Base-by-base conservation (phyloP, 2,329 filamentous ascomycete genomes). In the Ophiosphaerella herpotricha region DNA sequence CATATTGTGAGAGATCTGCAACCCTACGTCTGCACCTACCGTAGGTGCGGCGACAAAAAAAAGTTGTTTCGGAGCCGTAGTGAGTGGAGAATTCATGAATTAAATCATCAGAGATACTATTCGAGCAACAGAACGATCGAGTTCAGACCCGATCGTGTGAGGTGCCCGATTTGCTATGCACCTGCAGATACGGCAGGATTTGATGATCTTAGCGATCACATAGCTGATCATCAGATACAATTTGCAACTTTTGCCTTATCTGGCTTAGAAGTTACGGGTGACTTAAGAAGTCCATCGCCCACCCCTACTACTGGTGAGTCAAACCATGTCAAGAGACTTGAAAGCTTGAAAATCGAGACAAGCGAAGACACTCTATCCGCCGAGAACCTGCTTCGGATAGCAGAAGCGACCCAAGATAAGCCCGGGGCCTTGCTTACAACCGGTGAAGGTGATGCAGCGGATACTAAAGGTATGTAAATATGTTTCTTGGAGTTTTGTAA, bases 61-160 rank as follows among this genome's bases (percentile, higher is more conserved):
- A 65, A 65, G 38, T 57, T 74, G 7, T 73, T 72, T 33, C 66
- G 70, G 6, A 72, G 68, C 46, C 68, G 71, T 2, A 60, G 70
- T 23, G 70, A 74, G 46, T 74, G 71, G 71, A 53, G 70, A 72
- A n/a, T n/a, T n/a, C n/a, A n/a, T n/a, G n/a, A n/a, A n/a, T n/a
- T n/a, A n/a, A n/a, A n/a, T n/a, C n/a, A n/a, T n/a, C n/a, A n/a
- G n/a, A n/a, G n/a, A n/a, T n/a, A n/a, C n/a, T n/a, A n/a, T n/a
- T n/a, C n/a, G n/a, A n/a, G n/a, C n/a, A n/a, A n/a, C n/a, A n/a
- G n/a, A n/a, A n/a, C n/a, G n/a, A n/a, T n/a, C n/a, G n/a, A n/a
- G n/a, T n/a, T n/a, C n/a, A n/a, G n/a, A 26, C 71, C 18, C 18
- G 23, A 59, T n/a, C 64, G 71, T 2, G 32, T 54, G 0, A 57